phyloP scores from a whole-genome alignment of 1,284 basidiomycete species.

The Trametes versicolor region DNA sequence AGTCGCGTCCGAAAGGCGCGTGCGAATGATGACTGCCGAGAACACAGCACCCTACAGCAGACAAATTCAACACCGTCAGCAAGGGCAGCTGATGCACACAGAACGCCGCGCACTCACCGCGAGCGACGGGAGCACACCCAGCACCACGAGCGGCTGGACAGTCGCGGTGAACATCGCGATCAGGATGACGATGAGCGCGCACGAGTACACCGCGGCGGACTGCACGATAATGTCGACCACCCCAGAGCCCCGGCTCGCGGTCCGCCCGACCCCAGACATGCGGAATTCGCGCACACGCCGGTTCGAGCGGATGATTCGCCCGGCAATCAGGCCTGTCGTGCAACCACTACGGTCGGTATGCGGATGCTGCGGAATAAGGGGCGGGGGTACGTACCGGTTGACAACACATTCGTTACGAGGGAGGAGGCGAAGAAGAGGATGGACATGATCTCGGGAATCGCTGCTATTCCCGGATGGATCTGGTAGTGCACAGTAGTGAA shows the following conservation, averaged over 20 bases:
- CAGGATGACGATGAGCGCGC: conserved; percentile 10
- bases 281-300: conserved; percentile 8
- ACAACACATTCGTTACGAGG: conserved; percentile 6
- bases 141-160: conserved; percentile 3
- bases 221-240: conserved; percentile 15
- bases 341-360: background rate
- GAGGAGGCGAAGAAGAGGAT: conserved; percentile 10
- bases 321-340: conserved; percentile 12
- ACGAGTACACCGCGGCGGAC: conserved; percentile 11
- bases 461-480: background rate
- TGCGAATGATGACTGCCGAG: conserved; percentile 8
- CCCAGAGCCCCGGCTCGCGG: background rate
- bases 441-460: background rate
- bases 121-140: conserved; percentile 11
- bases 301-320: conserved; percentile 7
- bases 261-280: background rate
- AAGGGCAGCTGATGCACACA: background rate
- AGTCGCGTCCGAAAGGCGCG: conserved; percentile 7
- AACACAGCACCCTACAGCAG: conserved; percentile 6
- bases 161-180: conserved; percentile 6
- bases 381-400: background rate
- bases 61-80: background rate
- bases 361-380: background rate
- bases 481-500: conserved; percentile 9
- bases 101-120: background rate